A percentile compares a stretch with the other conserved stretches of the same genome.
phyloP scores from a whole-genome alignment of 345 rosid genomes.

The Arabidopsis arenosa region DNA sequence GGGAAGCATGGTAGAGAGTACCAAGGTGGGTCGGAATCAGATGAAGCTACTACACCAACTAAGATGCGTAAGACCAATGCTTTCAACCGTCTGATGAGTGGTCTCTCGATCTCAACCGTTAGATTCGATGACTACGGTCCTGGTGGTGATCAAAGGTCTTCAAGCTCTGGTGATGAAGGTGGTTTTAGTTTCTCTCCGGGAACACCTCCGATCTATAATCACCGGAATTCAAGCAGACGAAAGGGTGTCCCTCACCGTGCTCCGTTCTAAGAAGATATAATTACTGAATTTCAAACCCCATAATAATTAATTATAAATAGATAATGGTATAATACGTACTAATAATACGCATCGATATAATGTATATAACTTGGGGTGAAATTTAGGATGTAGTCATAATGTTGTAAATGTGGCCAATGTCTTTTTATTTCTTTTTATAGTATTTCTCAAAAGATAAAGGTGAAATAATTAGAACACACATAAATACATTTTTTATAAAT shows the following conservation, averaged over 20 bases:
- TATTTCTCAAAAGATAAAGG: constrained; percentile 33
- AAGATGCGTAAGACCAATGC: constrained; percentile 65
- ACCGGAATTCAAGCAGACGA: constrained; percentile 72
- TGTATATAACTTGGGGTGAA: constrained; percentile 29
- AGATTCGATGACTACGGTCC: constrained; percentile 40
- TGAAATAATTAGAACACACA: constrained; percentile 35
- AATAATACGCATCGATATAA: constrained; percentile 12
- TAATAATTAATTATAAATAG: constrained; percentile 14
- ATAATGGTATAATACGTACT: background rate
- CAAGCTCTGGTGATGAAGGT: constrained; percentile 72
- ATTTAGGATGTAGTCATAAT: constrained; percentile 45
- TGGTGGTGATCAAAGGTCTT: constrained; percentile 46
- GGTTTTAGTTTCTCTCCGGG: constrained; percentile 60
- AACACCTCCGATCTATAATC: constrained; percentile 64
- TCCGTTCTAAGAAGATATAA: constrained; percentile 50
- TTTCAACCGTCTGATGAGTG: constrained; percentile 70
- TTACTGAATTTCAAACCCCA: constrained; percentile 32
- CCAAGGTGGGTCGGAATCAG: constrained; percentile 73
- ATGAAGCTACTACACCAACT: constrained; percentile 72
- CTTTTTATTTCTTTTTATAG: background rate
- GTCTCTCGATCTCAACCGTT: constrained; percentile 54
- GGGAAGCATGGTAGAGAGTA: constrained; percentile 59
- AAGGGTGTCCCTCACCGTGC: constrained; percentile 93
- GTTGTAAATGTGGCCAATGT: constrained; percentile 42
- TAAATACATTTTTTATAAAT: constrained; percentile 37